Evolutionary conservation across 2,329 filamentous ascomycete genomes (phyloP), one percentile per base, ranked within the genome.

Genomic region (Stylonectria norvegica): DNA sequence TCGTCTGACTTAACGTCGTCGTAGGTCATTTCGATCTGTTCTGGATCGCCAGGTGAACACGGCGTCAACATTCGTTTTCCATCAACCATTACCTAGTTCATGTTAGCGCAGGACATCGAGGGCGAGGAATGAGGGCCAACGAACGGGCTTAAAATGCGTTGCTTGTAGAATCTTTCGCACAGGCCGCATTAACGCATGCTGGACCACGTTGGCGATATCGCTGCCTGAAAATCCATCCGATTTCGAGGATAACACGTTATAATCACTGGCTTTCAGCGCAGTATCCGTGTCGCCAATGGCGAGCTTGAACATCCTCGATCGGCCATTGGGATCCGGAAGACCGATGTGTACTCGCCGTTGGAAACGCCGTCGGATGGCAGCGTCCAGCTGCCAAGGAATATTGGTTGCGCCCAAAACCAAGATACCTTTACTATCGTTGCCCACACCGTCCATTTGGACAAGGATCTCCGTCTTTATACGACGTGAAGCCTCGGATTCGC

Each of bases 371-470:
- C 93, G 84, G 57, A 98, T 98, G 55, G 93, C 93, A 9, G 89
- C 86, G 64, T 98, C 93, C 34, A 98, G 77, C 72, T 98, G 91
- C 93, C 93, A 98, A 14, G 93, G 93, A 48, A 98, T 97, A 63
- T 98, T 98, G 41, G 93, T 98, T 38, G 93, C 93, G 45, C 93
- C 93, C 4, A 98, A 79, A 28, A 98, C 94, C 17, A 98, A 73
- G 7, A 98, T 91, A 15, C 91, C 93, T 57, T 86, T 89, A 48
- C 86, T 91, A 66, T 98, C 93, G 49, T 94, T 91, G 48, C 93
- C 94, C 8, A 98, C 93, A 68, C 93, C 94, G 57, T 98, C 93
- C 93, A 98, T 98, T 67, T 98, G 93, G 14, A 98, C 91, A 11
- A 98, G 81, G 59, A 98, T 82, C 67, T 98, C 93, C 1, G 93